These are phyloP conservation scores for Aureobasidium sp. DNA, from an alignment of 2,329 filamentous ascomycete species.

Conservation along the genomic window DNA sequence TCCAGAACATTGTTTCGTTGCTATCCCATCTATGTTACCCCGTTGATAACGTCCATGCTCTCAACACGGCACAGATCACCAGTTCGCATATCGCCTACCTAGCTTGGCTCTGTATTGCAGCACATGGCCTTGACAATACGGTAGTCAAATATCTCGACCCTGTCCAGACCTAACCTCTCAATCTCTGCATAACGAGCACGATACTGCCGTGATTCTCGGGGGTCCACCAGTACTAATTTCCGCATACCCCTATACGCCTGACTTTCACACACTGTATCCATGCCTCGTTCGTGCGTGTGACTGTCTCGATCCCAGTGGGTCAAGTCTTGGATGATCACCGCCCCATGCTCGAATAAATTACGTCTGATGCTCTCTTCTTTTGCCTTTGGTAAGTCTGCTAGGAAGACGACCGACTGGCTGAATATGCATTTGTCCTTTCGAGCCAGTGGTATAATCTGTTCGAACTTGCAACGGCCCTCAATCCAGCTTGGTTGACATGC, in stretches of 20 bases:
- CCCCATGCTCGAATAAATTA: neutral
- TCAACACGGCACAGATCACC: neutral
- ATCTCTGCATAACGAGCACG: neutral
- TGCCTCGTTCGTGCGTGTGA: constrained; percentile 19
- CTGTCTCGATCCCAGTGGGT: constrained; percentile 27
- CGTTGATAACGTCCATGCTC: neutral
- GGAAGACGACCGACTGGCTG: constrained; percentile 1
- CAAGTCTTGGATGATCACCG: constrained; percentile 13
- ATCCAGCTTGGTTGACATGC: neutral
- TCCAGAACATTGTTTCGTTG: neutral
- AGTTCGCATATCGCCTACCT: neutral
- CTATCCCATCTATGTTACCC: neutral
- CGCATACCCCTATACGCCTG: constrained; percentile 26
- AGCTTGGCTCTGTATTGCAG: neutral
- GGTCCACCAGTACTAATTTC: constrained; percentile 29
- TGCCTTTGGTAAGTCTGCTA: neutral
- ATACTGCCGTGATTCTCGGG: constrained; percentile 16
- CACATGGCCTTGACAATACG: constrained; percentile 1
- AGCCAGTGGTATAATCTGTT: neutral
- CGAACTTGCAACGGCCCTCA: neutral
- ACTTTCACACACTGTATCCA: constrained; percentile 25
- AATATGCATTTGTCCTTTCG: neutral
- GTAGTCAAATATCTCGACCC: constrained; percentile 6
- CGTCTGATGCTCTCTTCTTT: neutral
- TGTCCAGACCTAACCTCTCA: neutral